Base-by-base conservation (phyloP, 208 protist genomes). In the Leishmania major region DNA sequence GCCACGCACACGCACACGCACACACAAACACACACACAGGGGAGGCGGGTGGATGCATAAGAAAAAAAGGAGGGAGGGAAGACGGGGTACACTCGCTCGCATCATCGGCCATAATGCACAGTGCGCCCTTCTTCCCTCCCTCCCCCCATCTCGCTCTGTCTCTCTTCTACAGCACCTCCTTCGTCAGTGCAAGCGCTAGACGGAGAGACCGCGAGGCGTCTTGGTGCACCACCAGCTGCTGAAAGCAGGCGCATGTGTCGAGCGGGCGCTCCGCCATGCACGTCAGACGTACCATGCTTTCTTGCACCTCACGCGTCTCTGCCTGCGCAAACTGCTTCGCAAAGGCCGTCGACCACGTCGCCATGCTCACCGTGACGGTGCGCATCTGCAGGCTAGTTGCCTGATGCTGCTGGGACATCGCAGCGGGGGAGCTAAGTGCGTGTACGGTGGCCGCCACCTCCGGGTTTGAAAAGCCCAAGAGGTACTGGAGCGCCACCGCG, bases 181-280 rank as follows among this genome's bases (percentile, higher is more conserved):
- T 80, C 6, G 88, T 87, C 13, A 97, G 79, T 5, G 89, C 83
- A 53, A 97, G 67, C 5, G 92, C 90, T 19, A 95, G 70, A 5
- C 87, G 89, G n/a, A 95, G 84, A 3, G 81, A 85, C 57, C 82
- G 87, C 13, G 80, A 51, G 37, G 86, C 64, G 35, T 93, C 85
- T 25, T 88, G 86, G 51, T 94, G 85, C 3, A 91, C 89, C 53
- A 93, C 80, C 57, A 97, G 88, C 78, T 97, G 92, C 87, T 97
- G 93, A 73, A 94, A 95, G 74, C 93, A 95, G 19, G 82, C 73
- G 7, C 86, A 82, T 6, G 93, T 97, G 76, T 92, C 88, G 37
- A 94, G 60, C 4, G 93, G 93, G 8, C 92, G 86, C 78, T 97
- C 92, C 17, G 93, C 93, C 84, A 95, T 87, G 77, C 93, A 97